These are phyloP conservation scores for Leishmania gerbilli DNA, from an alignment of 208 protist genomes.

Conservation along the genomic window DNA sequence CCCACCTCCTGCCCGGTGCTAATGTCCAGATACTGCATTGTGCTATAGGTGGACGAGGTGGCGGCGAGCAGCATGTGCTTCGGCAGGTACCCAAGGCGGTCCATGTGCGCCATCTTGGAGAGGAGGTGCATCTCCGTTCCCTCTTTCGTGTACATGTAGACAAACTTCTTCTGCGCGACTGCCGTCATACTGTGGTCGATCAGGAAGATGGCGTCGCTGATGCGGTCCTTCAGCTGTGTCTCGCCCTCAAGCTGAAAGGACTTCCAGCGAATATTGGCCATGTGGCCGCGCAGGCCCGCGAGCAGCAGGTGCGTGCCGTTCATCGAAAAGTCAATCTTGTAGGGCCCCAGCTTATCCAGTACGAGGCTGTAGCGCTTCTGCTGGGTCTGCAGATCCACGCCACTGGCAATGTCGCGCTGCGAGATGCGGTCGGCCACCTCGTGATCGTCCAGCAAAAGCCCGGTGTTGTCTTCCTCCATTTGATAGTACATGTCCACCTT, in stretches of 20 bases:
- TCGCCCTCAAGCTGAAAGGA: conserved; percentile 92
- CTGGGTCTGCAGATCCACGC: conserved; percentile 93
- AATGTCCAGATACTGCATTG: conserved; percentile 95
- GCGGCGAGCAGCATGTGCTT: conserved; percentile 97
- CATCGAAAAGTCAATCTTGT: conserved; percentile 93
- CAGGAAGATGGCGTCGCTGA: conserved; percentile 95
- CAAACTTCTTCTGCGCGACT: conserved; percentile 98
- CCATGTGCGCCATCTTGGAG: conserved; percentile 94
- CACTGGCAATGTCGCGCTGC: conserved; percentile 88
- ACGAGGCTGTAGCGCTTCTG: conserved; percentile 94
- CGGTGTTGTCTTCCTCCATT: conserved; percentile 66
- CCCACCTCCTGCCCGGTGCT: conserved; percentile 93
- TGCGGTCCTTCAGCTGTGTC: conserved; percentile 93
- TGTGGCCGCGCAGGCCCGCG: conserved; percentile 95
- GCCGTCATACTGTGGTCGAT: conserved; percentile 98
- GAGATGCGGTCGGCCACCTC: conserved; percentile 94
- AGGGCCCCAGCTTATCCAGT: conserved; percentile 95
- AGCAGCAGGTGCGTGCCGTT: conserved; percentile 95
- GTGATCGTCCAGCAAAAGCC: conserved; percentile 75
- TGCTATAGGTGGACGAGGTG: conserved; percentile 80
- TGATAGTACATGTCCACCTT: conserved; percentile 70
- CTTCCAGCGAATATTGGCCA: conserved; percentile 96
- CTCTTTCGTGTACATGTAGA: conserved; percentile 98
- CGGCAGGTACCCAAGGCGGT: conserved; percentile 95
- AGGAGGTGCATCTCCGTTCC: conserved; percentile 98